These are phyloP conservation scores for Apophysomyces variabilis DNA, from an alignment of 371 early-diverging fungal species.

Conservation along the genomic window DNA sequence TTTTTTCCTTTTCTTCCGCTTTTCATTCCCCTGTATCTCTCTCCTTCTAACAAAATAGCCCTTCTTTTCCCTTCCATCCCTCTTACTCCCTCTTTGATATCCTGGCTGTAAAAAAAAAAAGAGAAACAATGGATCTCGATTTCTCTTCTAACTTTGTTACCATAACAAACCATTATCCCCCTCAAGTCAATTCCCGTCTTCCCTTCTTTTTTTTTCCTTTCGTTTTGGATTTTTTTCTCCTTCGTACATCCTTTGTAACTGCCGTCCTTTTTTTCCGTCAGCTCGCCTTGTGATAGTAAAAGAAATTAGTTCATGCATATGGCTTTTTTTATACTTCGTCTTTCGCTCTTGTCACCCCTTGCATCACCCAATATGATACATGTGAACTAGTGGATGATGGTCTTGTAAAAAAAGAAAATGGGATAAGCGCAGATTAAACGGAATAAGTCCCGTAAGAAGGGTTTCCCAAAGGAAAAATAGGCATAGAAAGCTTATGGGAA, in stretches of 20 bases:
- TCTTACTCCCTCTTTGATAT: background rate
- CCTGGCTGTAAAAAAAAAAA: background rate
- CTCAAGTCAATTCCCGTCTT: background rate
- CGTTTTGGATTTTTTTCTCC: background rate
- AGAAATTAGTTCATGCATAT: slow-evolving; percentile 1
- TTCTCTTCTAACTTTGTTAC: background rate
- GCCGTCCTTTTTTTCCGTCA: background rate
- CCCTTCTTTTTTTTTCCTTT: too few species aligned
- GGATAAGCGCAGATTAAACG: too few species aligned
- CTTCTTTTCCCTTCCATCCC: background rate
- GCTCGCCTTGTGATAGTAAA: background rate
- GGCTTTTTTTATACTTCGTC: background rate
- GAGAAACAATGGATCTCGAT: background rate
- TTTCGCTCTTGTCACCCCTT: background rate
- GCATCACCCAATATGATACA: too few species aligned
- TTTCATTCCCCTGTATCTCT: too few species aligned
- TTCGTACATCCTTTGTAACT: background rate
- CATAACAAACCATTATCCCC: background rate
- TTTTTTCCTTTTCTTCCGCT: too few species aligned
- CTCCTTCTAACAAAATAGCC: too few species aligned
- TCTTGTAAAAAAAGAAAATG: too few species aligned
- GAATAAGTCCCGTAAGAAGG: too few species aligned
- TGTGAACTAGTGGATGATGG: too few species aligned
- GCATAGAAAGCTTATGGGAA: too few species aligned
- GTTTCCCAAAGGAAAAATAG: too few species aligned